Evolutionary conservation across 2,329 filamentous ascomycete genomes (phyloP).

Genomic region (Epichloe scottii): DNA sequence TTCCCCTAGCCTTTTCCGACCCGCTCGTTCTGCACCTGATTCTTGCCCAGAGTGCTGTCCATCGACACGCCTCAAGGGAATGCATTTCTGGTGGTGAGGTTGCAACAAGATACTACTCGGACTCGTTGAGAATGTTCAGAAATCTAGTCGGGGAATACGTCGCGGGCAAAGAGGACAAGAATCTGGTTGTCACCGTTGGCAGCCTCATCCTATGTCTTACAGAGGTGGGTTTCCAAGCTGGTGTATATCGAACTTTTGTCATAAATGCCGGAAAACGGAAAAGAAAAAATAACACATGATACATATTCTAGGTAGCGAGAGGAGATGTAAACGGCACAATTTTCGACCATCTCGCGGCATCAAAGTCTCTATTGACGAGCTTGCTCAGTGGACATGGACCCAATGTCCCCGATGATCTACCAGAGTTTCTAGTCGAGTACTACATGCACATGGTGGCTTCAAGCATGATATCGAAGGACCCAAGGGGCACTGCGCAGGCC

Average conservation of each 20-base stretch:
- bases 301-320: constrained; percentile 18
- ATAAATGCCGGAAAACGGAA: too few relatives aligned
- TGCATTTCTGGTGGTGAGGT: constrained; percentile 16
- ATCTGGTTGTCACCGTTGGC: constrained; percentile 29
- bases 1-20: constrained; percentile 32
- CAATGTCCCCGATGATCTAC: constrained; percentile 23
- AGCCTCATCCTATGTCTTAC: constrained; percentile 34
- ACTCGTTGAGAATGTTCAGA: constrained; percentile 24
- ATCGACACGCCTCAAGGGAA: constrained; percentile 22
- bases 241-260: too few relatives aligned
- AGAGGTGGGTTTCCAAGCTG: constrained; percentile 22
- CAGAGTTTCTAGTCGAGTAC: constrained; percentile 34
- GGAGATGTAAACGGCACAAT: constrained; percentile 33
- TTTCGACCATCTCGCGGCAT: constrained; percentile 32
- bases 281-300: neutral
- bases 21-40: constrained; percentile 33
- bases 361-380: constrained; percentile 27
- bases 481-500: constrained; percentile 16
- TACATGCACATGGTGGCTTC: constrained; percentile 33
- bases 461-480: constrained; percentile 33
- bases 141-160: constrained; percentile 22
- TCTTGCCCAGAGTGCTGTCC: constrained; percentile 30
- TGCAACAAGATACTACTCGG: constrained; percentile 23
- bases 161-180: constrained; percentile 19
- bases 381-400: constrained; percentile 21